These are phyloP conservation scores for Cucurbita pepo DNA, from an alignment of 306 rosid genomes.

Conservation along the genomic window DNA sequence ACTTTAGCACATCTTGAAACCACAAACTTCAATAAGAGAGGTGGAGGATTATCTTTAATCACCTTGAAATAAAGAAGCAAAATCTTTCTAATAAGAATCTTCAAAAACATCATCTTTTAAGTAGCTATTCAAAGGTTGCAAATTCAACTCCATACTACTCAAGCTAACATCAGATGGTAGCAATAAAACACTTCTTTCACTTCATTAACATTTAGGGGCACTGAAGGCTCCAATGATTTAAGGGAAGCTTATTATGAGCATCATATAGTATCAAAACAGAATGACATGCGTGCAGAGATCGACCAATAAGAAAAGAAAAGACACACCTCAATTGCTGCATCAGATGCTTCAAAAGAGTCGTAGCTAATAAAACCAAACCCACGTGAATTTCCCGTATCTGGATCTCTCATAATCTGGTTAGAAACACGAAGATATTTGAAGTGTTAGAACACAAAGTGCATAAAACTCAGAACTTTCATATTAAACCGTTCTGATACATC, in stretches of 20 bases:
- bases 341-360: slow-evolving; percentile 97
- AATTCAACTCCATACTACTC: neutral
- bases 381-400: slow-evolving; percentile 92
- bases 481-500: neutral
- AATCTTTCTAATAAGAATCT: too few relatives aligned
- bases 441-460: slow-evolving; percentile 9
- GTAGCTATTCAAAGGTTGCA: neutral
- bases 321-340: slow-evolving; percentile 86
- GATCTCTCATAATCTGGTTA: slow-evolving; percentile 95
- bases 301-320: neutral
- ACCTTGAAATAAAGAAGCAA: neutral
- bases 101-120: neutral
- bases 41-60: too few relatives aligned
- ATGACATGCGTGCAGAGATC: neutral
- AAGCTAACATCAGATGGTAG: neutral
- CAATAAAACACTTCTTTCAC: too few relatives aligned
- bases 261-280: neutral
- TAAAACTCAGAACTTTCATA: neutral
- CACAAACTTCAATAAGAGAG: too few relatives aligned
- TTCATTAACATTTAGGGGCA: too few relatives aligned
- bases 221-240: too few relatives aligned
- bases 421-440: neutral
- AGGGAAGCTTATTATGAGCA: neutral
- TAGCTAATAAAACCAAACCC: slow-evolving; percentile 98
- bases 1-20: too few relatives aligned